Evolutionary conservation across 768 basidiomycete species (phyloP), one percentile per base, ranked within the genome.

Genomic region (Boletus tylopilopsis): DNA sequence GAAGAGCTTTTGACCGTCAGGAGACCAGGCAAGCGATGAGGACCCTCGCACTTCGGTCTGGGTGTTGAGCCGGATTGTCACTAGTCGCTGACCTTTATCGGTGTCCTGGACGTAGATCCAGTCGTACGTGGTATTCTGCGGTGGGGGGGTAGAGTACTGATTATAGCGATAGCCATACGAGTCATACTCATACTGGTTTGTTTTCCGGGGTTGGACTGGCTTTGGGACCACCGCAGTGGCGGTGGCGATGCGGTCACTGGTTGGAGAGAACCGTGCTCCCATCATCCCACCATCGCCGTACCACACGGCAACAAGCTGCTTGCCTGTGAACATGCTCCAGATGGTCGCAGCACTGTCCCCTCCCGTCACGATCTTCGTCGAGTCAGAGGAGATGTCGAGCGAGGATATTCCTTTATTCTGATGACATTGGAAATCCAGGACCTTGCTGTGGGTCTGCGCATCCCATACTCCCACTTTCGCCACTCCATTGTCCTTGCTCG

Each of bases 71-170:
- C 33, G 56, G 16, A 55, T 43, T 3, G 45, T 32, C 4, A 50
- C 21, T 5, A 55, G 34, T 9, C 15, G 16, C 5, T 50, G 35
- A 19, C 55, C 53, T 13, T 33, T 22, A 0, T 53, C 36, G 9
- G 19, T 18, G 25, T 45, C 7, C 15, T 48, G 48, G 46, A 53
- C 39, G 22, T 32, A 54, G 30, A 55, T 42, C 4, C n/a, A n/a
- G n/a, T n/a, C n/a, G n/a, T n/a, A n/a, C n/a, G n/a, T n/a, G n/a
- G n/a, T n/a, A n/a, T n/a, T n/a, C n/a, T n/a, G n/a, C n/a, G n/a
- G n/a, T n/a, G n/a, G n/a, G n/a, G n/a, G n/a, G n/a, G n/a, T n/a
- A n/a, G n/a, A n/a, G n/a, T n/a, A n/a, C n/a, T n/a, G n/a, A n/a
- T n/a, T n/a, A n/a, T n/a, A n/a, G n/a, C n/a, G n/a, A n/a, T n/a